These are phyloP conservation scores for Hypoxylon rubiginosum DNA, from an alignment of 2,329 filamentous ascomycete species.

Conservation along the genomic window DNA sequence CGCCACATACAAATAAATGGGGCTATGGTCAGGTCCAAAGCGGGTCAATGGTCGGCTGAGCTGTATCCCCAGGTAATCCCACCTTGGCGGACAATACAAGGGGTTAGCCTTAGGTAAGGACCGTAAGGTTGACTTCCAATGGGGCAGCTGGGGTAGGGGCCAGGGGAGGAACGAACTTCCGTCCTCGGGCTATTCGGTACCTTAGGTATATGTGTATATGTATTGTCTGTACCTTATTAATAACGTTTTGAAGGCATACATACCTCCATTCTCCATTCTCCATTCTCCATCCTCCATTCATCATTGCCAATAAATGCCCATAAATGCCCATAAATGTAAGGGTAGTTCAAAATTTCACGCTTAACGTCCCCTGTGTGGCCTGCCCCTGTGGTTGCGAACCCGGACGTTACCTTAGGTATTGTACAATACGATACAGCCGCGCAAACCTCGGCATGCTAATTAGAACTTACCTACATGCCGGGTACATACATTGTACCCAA, in stretches of 20 bases:
- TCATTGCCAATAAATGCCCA: no score
- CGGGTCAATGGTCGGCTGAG: no score
- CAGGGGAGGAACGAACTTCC: neutral
- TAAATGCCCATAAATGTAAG: neutral
- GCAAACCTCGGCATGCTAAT: neutral
- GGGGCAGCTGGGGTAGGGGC: neutral
- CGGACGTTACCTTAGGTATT: no score
- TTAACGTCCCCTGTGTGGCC: neutral
- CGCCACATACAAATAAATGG: no score
- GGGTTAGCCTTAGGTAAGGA: neutral
- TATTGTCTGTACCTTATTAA: constrained; percentile 2
- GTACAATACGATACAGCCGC: neutral
- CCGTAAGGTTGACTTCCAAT: neutral
- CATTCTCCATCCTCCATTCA: no score
- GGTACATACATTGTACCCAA: no score
- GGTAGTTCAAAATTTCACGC: neutral
- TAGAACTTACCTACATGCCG: neutral
- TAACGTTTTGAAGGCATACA: neutral
- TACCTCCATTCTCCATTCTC: no score
- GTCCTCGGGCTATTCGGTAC: neutral
- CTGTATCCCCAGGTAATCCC: constrained; percentile 25
- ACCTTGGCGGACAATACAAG: constrained; percentile 9
- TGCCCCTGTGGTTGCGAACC: no score
- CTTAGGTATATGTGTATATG: no score
- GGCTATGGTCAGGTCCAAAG: no score